Evolutionary conservation across 106 monocot genomes (phyloP).

Genomic region (Dioscorea dumetorum): DNA sequence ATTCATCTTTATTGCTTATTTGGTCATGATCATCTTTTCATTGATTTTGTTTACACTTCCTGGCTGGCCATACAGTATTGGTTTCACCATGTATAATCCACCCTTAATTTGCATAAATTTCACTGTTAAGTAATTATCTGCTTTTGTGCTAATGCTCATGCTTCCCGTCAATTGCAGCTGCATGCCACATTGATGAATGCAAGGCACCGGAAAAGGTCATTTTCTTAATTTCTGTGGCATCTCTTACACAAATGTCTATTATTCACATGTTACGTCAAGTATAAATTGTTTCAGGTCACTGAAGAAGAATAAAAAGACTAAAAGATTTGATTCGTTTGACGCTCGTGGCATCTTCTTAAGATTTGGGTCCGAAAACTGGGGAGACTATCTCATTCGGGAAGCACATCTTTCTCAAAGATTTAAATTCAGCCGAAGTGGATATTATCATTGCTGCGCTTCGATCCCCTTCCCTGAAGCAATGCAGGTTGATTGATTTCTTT

Average conservation of each 20-base stretch:
- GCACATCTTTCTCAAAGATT: constrained; percentile 89
- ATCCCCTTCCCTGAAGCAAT: constrained; percentile 50
- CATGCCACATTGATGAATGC: constrained; percentile 93
- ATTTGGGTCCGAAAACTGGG: constrained; percentile 78
- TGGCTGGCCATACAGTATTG: no score
- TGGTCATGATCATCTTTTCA: no score
- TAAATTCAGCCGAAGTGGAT: constrained; percentile 60
- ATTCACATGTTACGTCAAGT: no score
- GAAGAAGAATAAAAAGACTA: constrained; percentile 14
- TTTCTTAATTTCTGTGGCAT: neutral
- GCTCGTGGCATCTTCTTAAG: constrained; percentile 60
- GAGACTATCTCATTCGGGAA: constrained; percentile 65
- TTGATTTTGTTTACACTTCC: no score
- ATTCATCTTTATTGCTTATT: no score
- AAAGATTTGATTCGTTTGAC: constrained; percentile 56
- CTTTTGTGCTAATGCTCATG: no score
- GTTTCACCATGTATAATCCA: no score
- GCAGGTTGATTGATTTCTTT: constrained; percentile 13
- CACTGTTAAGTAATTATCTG: no score
- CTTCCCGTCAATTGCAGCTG: constrained; percentile 32
- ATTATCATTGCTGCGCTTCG: constrained; percentile 86
- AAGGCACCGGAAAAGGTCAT: constrained; percentile 66
- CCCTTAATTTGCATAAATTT: no score
- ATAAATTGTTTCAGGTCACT: constrained; percentile 16
- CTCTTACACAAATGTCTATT: no score